phyloP scores from a whole-genome alignment of 768 basidiomycete genomes.

The Tricholoma sp. region DNA sequence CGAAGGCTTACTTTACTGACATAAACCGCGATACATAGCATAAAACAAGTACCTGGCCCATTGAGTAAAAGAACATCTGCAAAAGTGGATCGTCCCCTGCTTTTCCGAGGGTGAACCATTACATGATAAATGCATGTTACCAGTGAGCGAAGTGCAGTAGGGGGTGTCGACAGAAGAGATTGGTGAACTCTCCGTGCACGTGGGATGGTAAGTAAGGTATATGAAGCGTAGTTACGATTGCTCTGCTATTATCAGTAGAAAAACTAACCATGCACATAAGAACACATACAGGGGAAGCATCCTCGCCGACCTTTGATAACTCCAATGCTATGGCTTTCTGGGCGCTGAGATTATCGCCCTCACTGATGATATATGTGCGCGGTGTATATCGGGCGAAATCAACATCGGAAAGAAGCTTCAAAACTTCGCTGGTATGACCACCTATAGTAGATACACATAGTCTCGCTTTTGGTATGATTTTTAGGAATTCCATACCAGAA shows the following conservation, averaged over 20 bases:
- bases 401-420: conserved; percentile 65
- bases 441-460: conserved; percentile 42
- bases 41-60: conserved; percentile 91
- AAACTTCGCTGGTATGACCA: conserved; percentile 89
- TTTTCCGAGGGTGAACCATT: conserved; percentile 46
- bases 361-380: conserved; percentile 75
- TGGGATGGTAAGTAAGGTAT: conserved; percentile 59
- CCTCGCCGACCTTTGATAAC: conserved; percentile 22
- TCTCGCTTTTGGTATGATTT: conserved; percentile 1
- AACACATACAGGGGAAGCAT: conserved; percentile 7
- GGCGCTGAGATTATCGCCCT: conserved; percentile 76
- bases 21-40: conserved; percentile 66
- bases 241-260: conserved; percentile 2
- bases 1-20: conserved; percentile 59
- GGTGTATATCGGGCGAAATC: conserved; percentile 72
- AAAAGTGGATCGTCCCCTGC: conserved; percentile 26
- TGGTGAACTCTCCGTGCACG: conserved; percentile 89
- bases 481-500: conserved; percentile 55
- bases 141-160: conserved; percentile 61
- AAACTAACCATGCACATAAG: background rate
- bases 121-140: conserved; percentile 56
- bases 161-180: conserved; percentile 59
- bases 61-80: conserved; percentile 84
- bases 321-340: conserved; percentile 70
- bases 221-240: conserved; percentile 28